Conservation (phyloP, 2,329 filamentous ascomycete genomes). For the Sarocladiaceae sp. region DNA sequence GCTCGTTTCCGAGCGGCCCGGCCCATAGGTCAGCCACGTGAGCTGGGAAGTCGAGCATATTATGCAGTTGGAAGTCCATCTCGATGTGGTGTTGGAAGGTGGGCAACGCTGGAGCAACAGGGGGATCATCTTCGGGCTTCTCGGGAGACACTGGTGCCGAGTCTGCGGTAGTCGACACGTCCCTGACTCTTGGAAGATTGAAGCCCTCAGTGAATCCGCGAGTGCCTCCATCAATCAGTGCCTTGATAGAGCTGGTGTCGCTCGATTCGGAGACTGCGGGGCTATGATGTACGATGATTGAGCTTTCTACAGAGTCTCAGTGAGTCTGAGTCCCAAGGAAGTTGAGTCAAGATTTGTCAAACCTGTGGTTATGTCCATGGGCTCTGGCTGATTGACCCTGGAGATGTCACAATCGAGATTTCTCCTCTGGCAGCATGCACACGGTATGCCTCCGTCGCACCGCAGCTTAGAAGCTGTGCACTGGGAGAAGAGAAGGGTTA, state of each 20-base stretch:
- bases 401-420: constrained; percentile 2
- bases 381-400: constrained; percentile 1
- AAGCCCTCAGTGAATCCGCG: constrained; percentile 1
- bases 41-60: constrained; percentile 4
- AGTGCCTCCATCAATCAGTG: constrained; percentile 5
- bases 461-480: constrained; percentile 5
- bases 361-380: background rate
- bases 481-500: background rate
- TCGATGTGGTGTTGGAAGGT: background rate
- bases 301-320: background rate
- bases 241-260: constrained; percentile 7
- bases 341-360: background rate
- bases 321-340: background rate
- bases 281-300: background rate
- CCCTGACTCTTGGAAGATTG: constrained; percentile 2
- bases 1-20: constrained; percentile 3
- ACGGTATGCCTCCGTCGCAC: constrained; percentile 4
- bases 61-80: background rate
- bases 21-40: constrained; percentile 4
- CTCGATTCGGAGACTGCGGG: background rate
- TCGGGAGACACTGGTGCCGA: background rate
- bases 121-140: background rate
- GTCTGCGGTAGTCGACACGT: background rate
- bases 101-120: no score
- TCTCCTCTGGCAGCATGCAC: constrained; percentile 4